A percentile compares a stretch with the other conserved stretches of the same genome.
Evolutionary conservation across 108 stramenopile species (phyloP).

Genomic region (Tribonema minus): DNA sequence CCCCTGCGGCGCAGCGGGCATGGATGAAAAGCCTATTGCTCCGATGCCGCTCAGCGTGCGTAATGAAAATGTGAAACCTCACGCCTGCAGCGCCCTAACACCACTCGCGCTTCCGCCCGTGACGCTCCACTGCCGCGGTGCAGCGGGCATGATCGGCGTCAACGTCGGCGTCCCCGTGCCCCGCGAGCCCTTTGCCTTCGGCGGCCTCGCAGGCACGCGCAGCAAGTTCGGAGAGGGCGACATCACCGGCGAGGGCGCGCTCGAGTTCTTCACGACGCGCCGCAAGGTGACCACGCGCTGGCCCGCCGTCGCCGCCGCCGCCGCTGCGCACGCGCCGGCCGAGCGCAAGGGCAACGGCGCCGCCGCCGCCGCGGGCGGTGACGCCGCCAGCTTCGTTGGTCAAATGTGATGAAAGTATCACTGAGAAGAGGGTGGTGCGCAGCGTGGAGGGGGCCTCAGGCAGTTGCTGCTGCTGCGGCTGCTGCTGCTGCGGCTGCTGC

Average conservation of each 20-base stretch:
- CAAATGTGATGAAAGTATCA: constrained; percentile 18
- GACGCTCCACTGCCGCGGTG: no score
- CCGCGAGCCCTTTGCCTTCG: constrained; percentile 88
- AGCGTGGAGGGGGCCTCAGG: no score
- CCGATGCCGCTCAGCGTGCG: no score
- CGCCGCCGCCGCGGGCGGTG: no score
- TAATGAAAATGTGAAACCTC: no score
- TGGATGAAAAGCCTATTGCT: no score
- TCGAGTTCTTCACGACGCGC: constrained; percentile 92
- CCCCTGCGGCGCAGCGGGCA: no score
- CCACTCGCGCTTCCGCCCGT: no score
- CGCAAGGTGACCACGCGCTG: constrained; percentile 90
- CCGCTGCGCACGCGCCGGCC: background rate
- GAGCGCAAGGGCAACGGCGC: background rate
- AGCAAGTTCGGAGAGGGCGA: constrained; percentile 94
- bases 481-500: no score
- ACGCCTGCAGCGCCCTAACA: no score
- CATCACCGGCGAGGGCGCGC: constrained; percentile 90
- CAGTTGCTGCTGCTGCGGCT: no score
- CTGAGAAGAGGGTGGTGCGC: no score
- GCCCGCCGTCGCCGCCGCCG: constrained; percentile 14
- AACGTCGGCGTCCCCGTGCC: constrained; percentile 85
- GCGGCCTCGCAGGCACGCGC: constrained; percentile 80
- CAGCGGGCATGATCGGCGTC: constrained; percentile 57
- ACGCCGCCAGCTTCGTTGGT: constrained; percentile 46